Conservation (phyloP, 2,329 filamentous ascomycete species). For the Aspergillus ibericus region DNA sequence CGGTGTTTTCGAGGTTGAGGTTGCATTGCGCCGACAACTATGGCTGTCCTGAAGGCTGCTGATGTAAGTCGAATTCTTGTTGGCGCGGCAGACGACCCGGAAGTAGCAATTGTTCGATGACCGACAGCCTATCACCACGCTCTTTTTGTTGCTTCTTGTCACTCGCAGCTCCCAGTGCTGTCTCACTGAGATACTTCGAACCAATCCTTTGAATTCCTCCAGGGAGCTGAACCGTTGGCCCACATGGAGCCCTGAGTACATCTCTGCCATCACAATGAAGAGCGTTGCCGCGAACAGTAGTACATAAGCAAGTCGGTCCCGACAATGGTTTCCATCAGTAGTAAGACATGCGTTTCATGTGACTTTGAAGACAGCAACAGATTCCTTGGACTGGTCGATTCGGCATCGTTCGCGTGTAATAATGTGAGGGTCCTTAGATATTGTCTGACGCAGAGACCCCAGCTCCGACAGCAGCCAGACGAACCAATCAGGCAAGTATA, state of each 20-base stretch:
- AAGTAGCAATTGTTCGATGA: slow-evolving; percentile 41
- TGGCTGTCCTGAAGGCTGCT: slow-evolving; percentile 42
- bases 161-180: slow-evolving; percentile 45
- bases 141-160: slow-evolving; percentile 43
- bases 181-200: slow-evolving; percentile 42
- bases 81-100: slow-evolving; percentile 42
- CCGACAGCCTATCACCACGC: slow-evolving; percentile 43
- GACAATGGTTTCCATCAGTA: slow-evolving; percentile 30
- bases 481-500: slow-evolving; percentile 2
- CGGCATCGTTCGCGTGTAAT: slow-evolving; percentile 15
- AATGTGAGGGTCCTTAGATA: background rate
- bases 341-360: slow-evolving; percentile 11
- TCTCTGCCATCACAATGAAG: slow-evolving; percentile 35
- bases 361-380: background rate
- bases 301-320: slow-evolving; percentile 14
- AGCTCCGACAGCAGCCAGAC: background rate
- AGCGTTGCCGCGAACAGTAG: slow-evolving; percentile 11
- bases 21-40: slow-evolving; percentile 35
- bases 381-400: slow-evolving; percentile 5
- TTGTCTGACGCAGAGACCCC: background rate
- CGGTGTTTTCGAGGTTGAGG: slow-evolving; percentile 32
- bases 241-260: slow-evolving; percentile 42
- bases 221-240: slow-evolving; percentile 40
- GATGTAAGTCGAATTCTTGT: slow-evolving; percentile 43
- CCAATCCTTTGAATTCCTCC: slow-evolving; percentile 41